These are phyloP conservation scores for Quercus phellos DNA, from an alignment of 331 rosid genomes.

Conservation along the genomic window DNA sequence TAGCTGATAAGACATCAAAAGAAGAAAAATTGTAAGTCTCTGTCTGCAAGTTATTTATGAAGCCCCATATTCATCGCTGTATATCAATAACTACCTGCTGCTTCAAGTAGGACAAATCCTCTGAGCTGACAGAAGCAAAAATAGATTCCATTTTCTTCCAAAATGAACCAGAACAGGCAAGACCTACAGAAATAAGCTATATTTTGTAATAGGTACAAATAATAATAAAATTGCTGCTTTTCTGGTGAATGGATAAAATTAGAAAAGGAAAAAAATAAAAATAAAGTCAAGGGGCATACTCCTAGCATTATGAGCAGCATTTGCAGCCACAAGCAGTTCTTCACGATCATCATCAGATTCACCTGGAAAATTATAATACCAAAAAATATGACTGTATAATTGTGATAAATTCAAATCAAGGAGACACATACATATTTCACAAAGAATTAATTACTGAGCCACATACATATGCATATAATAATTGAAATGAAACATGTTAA, in stretches of 20 bases:
- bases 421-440: neutral
- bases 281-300: constrained; percentile 51
- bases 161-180: constrained; percentile 66
- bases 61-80: constrained; percentile 10
- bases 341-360: constrained; percentile 76
- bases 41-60: neutral
- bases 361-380: constrained; percentile 45
- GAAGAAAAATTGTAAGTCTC: constrained; percentile 4
- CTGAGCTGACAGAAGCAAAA: constrained; percentile 59
- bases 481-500: neutral
- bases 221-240: constrained; percentile 7
- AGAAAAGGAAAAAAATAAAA: neutral
- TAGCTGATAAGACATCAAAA: constrained; percentile 45
- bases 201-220: constrained; percentile 22
- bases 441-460: neutral
- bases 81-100: constrained; percentile 57
- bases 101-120: constrained; percentile 63
- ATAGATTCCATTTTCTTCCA: constrained; percentile 73
- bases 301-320: constrained; percentile 59
- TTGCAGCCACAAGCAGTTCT: constrained; percentile 69
- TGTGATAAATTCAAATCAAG: neutral
- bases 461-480: neutral
- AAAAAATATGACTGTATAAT: neutral
- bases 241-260: neutral
- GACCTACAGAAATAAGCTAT: constrained; percentile 43